These are phyloP conservation scores for Isatis tinctoria DNA, from an alignment of 345 rosid genomes.

Conservation along the genomic window DNA sequence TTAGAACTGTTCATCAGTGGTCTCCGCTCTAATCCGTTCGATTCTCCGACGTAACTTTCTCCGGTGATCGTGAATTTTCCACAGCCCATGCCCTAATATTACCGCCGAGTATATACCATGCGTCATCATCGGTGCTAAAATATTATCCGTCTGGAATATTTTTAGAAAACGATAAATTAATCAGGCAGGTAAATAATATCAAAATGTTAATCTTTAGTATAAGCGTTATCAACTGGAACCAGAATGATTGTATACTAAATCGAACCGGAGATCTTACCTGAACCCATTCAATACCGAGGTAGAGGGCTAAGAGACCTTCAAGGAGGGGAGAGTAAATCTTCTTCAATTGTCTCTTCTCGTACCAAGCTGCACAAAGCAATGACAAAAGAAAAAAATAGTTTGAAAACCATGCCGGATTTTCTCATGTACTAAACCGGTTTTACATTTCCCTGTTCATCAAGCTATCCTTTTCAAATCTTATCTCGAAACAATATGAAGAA, in stretches of 20 bases:
- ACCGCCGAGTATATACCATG: slow-evolving; percentile 88
- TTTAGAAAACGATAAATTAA: background rate
- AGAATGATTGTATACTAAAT: background rate
- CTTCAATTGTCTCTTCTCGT: slow-evolving; percentile 93
- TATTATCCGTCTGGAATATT: slow-evolving; percentile 73
- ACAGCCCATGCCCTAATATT: slow-evolving; percentile 82
- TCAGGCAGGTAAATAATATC: background rate
- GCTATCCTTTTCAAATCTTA: background rate
- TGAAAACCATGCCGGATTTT: background rate
- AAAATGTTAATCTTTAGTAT: background rate
- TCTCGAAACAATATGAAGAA: background rate
- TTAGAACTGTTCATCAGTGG: slow-evolving; percentile 6
- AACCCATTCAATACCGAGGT: slow-evolving; percentile 94
- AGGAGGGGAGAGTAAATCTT: slow-evolving; percentile 94
- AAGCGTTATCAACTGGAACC: background rate
- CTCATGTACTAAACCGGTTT: background rate
- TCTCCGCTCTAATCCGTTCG: slow-evolving; percentile 43
- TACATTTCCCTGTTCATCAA: background rate
- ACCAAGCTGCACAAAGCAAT: slow-evolving; percentile 70
- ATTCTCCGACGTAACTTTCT: slow-evolving; percentile 70
- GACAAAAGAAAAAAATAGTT: background rate
- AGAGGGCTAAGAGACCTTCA: slow-evolving; percentile 85
- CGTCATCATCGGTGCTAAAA: slow-evolving; percentile 81
- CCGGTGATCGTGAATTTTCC: slow-evolving; percentile 88
- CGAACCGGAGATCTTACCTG: slow-evolving; percentile 44